Conservation (phyloP, 2,329 filamentous ascomycete species). For the Phyllosticta ampelicida region DNA sequence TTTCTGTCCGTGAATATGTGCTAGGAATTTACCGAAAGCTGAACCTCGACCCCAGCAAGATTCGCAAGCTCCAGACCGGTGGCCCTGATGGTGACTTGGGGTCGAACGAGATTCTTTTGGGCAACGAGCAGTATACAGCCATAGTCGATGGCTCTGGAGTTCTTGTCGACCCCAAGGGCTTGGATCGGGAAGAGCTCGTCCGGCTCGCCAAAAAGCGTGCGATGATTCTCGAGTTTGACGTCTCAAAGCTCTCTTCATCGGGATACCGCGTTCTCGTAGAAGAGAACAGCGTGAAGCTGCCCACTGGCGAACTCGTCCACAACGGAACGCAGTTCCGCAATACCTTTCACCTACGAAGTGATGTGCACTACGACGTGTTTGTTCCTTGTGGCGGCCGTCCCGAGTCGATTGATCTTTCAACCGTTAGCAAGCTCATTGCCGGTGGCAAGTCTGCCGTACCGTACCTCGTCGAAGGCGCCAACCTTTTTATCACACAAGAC, state of each 20-base stretch:
- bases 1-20: slow-evolving; percentile 93
- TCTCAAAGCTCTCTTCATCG: slow-evolving; percentile 70
- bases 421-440: slow-evolving; percentile 76
- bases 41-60: slow-evolving; percentile 70
- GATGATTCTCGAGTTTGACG: slow-evolving; percentile 85
- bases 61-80: slow-evolving; percentile 94
- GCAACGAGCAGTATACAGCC: slow-evolving; percentile 89
- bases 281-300: slow-evolving; percentile 78
- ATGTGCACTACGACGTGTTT: slow-evolving; percentile 64
- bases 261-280: slow-evolving; percentile 91
- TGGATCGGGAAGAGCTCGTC: slow-evolving; percentile 72
- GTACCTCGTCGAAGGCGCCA: slow-evolving; percentile 96
- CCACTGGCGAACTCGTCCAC: slow-evolving; percentile 71
- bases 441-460: slow-evolving; percentile 80
- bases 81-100: slow-evolving; percentile 94
- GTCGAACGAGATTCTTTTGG: slow-evolving; percentile 93
- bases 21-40: slow-evolving; percentile 96
- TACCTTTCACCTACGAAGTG: slow-evolving; percentile 82
- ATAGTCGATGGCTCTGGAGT: slow-evolving; percentile 97
- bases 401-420: slow-evolving; percentile 88
- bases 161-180: slow-evolving; percentile 80
- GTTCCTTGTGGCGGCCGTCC: slow-evolving; percentile 94
- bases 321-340: slow-evolving; percentile 97
- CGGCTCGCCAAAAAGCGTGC: slow-evolving; percentile 74
- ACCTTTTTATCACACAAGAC: slow-evolving; percentile 97